Base-by-base conservation (phyloP, 2,329 filamentous ascomycete genomes). In the Nemania serpens region DNA sequence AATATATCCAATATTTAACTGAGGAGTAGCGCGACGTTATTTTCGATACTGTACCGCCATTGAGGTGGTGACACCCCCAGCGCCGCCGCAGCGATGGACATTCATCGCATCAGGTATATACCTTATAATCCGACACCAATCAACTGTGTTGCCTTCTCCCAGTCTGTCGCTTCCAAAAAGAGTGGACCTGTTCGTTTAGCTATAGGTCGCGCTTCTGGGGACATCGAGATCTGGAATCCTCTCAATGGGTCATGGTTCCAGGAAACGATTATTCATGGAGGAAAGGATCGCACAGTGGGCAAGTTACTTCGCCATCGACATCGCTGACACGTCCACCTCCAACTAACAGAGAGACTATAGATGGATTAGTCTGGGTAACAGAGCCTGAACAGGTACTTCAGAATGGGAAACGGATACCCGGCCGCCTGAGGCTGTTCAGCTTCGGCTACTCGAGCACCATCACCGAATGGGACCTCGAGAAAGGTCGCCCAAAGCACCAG, bases 171-270 rank as follows among this genome's bases (percentile, higher is more conserved):
- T 53, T 76, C 77, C 67, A 78, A 82, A 69, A 83, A 77, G 69
- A 81, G 83, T 20, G 84, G 82, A 63, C 87, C 83, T 54, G 83
- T 92, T 57, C 87, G 93, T 68, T 85, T 98, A 56, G 95, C 95
- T 1, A 85, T 99, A 70, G 95, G 95, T 62, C 89, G 95, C 67
- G 90, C 91, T 60, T 97, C 98, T 75, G 95, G 95, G 69, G 91
- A 97, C 73, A 95, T 99, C 69, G 95, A 99, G 78, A 93, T 99
- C 66, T 99, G 95, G 95, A 97, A 97, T 75, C 93, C 94, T 2
- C 79, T 88, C 55, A 86, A 85, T 66, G 91, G 91, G 15, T 81
- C 83, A 63, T 99, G 95, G 95, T 85, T 92, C 66, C 95, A 98
- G 75, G 95, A 99, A 79, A 88, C 87, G 41, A 87, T 93, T 62